These are phyloP conservation scores for Pleurotus cornucopiae DNA, from an alignment of 768 basidiomycete species.

Conservation along the genomic window DNA sequence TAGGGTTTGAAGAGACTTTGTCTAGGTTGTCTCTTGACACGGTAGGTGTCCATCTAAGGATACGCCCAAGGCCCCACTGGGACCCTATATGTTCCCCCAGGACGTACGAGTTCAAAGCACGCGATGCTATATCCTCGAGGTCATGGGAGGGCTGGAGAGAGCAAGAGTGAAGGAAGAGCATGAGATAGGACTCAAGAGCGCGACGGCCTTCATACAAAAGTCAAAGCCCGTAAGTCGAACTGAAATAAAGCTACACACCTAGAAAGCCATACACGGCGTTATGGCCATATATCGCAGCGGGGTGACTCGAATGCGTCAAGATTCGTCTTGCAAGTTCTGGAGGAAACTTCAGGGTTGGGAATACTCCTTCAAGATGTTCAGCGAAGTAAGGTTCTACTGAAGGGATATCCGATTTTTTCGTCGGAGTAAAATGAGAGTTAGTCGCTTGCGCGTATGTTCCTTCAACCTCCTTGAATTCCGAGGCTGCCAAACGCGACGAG, in stretches of 20 bases:
- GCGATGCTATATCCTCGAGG: constrained; percentile 51
- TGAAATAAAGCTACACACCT: constrained; percentile 38
- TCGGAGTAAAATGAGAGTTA: not conserved
- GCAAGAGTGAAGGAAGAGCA: constrained; percentile 64
- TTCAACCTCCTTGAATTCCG: not conserved
- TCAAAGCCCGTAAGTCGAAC: not conserved
- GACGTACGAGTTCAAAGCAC: constrained; percentile 62
- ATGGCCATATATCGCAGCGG: constrained; percentile 60
- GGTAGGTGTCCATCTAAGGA: constrained; percentile 74
- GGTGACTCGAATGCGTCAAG: constrained; percentile 77
- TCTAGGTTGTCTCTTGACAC: constrained; percentile 32
- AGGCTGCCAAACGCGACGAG: constrained; percentile 1
- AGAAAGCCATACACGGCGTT: constrained; percentile 71
- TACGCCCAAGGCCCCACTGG: constrained; percentile 68
- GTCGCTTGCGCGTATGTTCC: not conserved
- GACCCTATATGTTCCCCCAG: constrained; percentile 74
- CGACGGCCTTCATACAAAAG: constrained; percentile 57
- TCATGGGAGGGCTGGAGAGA: constrained; percentile 46
- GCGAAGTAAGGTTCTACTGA: constrained; percentile 25
- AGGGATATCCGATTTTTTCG: not conserved
- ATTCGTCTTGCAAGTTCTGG: constrained; percentile 67
- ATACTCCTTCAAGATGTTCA: constrained; percentile 59
- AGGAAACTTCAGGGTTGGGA: constrained; percentile 65
- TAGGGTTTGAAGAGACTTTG: constrained; percentile 29
- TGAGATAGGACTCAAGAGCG: constrained; percentile 70